phyloP scores from a whole-genome alignment of 129 eudicot genomes.

The Arctium minus region DNA sequence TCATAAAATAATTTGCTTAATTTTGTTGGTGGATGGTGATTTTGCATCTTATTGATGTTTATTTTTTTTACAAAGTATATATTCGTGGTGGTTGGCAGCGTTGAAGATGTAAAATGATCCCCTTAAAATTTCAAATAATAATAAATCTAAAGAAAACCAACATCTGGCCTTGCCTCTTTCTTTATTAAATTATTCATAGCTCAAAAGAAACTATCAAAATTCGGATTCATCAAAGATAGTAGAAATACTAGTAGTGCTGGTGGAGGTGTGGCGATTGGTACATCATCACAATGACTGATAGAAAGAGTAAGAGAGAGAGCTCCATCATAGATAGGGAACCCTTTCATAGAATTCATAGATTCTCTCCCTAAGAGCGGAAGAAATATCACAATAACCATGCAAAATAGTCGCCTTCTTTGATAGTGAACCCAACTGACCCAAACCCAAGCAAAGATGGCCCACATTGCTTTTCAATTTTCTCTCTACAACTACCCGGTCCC shows the following conservation, averaged over 20 bases:
- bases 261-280: slow-evolving; percentile 14
- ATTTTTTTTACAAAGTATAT: neutral
- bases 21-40: too few species aligned
- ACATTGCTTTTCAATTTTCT: slow-evolving; percentile 41
- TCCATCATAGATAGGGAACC: too few species aligned
- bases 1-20: neutral
- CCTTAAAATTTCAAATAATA: neutral
- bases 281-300: too few species aligned
- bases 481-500: slow-evolving; percentile 50
- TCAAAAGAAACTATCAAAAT: neutral
- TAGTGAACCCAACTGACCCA: slow-evolving; percentile 47
- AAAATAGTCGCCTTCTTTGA: slow-evolving; percentile 59
- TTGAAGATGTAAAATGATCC: neutral
- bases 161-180: neutral
- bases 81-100: neutral
- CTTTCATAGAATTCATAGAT: too few species aligned
- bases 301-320: too few species aligned
- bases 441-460: slow-evolving; percentile 63
- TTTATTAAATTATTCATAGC: slow-evolving; percentile 11
- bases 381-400: slow-evolving; percentile 56
- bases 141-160: too few species aligned
- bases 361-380: neutral
- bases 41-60: neutral
- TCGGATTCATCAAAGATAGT: neutral
- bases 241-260: neutral